Base-by-base conservation (phyloP, 805 yeast genomes). In the Cyberlindnera petersonii region DNA sequence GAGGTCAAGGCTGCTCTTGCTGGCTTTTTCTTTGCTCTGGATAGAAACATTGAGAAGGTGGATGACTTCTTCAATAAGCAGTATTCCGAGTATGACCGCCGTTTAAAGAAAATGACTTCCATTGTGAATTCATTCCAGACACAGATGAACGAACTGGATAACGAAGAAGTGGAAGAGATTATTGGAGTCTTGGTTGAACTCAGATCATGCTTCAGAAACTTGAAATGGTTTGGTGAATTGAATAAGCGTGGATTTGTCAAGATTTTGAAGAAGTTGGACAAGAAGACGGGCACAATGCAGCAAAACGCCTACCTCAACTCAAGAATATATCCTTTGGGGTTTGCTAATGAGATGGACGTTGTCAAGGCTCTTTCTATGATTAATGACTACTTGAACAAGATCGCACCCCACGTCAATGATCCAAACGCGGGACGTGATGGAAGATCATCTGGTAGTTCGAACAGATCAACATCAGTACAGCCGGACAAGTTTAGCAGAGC, bases 221-320 rank as follows among this genome's bases (percentile, higher is more conserved):
- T 89, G 56, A 88, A 86, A 59, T 91, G 97, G 96, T 89, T 76
- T 59, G 94, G 94, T 18, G 97, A 91, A 56, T 75, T 89, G 52
- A 89, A 89, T 66, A 86, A 83, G 56, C 78, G 94, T 44, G 98
- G 96, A 0, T 85, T 88, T 51, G 74, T 79, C 38, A 89, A 89
- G 65, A 91, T 91, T 47, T 68, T 91, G 55, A 89, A 89, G 65
- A 89, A 89, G 55, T 69, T 89, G 51, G 97, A 91, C 61, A 91
- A 91, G 66, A 87, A 87, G 59, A 67, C 75, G 20, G 83, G 84
- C 6, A 75, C 84, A 0, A 59, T 61, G 37, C 72, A 74, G 35
- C 83, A 79, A 51, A 64, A 66, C 19, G 59, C 69, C n/a, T 81
- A 77, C 48, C 64, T 87, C 40, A 60, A 71, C 21, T 74, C 91